Base-by-base conservation (phyloP, 106 monocot genomes). In the Allium sativum region DNA sequence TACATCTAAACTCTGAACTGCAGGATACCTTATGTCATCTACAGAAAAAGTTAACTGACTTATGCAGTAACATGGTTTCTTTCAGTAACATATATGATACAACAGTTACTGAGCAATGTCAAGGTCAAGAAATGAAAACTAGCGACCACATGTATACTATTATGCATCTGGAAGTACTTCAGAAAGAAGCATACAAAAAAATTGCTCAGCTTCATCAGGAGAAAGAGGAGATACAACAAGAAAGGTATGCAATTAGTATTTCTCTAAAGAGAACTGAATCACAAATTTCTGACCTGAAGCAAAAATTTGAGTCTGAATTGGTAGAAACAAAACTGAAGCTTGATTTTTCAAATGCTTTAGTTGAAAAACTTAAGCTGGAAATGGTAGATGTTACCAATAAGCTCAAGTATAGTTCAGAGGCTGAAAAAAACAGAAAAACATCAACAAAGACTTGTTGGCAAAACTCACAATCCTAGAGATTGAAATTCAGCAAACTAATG, bases 401-500 rank as follows among this genome's bases (percentile, higher is more conserved):
- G 52, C 70, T 87, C 31, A 77, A 72, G 53, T 44, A 64, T 59
- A 66, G 68, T 55, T 66, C 52, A 56, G 78, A 81, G 53, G 67
- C 67, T 46, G 81, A 76, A 76, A 68, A 68, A 69, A 60, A 53
- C 53, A 72, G 9, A 44, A 10, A 21, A 58, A 66, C 40, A 52
- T 54, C 56, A 81, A 81, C 61, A 69, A n/a, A 18, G 84, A 87
- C 42, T 72, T 92, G 69, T 62, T 65, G 44, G 80, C 81, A 58
- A 84, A 72, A 65, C n/a, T 87, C 12, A 19, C 64, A 42, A 13
- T 65, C 48, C 43, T 72, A 48, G 84, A 92, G 72, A 53, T 61
- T 56, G 74, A 87, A 59, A 55, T 81, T 21, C 76, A 87, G 44
- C 54, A 72, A 54, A 62, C 63, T 22, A 77, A 61, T 48, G 63